phyloP scores from a whole-genome alignment of 192 early-diverging fungal species.

The Allomyces javanicus region DNA sequence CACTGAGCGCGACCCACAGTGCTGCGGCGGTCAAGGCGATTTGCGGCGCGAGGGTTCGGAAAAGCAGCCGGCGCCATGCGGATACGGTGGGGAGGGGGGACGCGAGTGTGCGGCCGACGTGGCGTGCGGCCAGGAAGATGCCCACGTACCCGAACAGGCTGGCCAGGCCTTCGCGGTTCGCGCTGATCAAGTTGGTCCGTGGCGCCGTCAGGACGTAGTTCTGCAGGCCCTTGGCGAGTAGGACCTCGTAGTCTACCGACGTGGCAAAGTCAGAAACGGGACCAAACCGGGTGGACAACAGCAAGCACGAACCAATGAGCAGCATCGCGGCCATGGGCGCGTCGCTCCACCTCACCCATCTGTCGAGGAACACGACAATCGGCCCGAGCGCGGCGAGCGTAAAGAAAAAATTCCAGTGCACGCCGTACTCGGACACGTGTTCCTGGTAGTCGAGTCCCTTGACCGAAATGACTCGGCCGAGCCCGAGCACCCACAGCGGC shows the following conservation, averaged over 20 bases:
- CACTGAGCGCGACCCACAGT: conserved; percentile 38
- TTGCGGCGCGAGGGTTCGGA: conserved; percentile 19
- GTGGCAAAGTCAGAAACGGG: background rate
- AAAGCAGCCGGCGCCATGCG: conserved; percentile 22
- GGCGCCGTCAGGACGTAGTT: conserved; percentile 56
- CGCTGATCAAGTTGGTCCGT: conserved; percentile 45
- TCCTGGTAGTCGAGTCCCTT: conserved; percentile 83
- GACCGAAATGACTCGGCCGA: conserved; percentile 44
- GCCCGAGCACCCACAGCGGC: conserved; percentile 46
- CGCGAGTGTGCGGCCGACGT: conserved; percentile 43
- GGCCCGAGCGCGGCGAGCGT: conserved; percentile 73
- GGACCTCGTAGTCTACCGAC: no score
- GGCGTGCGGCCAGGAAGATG: conserved; percentile 60
- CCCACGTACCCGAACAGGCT: conserved; percentile 67
- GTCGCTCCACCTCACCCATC: conserved; percentile 12
- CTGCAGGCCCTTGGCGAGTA: background rate
- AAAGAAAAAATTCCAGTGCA: conserved; percentile 98
- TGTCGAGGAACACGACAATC: conserved; percentile 38
- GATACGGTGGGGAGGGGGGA: conserved; percentile 18
- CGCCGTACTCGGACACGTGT: conserved; percentile 83
- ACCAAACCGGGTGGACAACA: conserved; percentile 9
- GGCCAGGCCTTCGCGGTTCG: conserved; percentile 80
- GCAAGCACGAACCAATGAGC: conserved; percentile 25
- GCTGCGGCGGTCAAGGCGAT: conserved; percentile 9
- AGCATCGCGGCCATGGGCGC: conserved; percentile 31